Base-by-base conservation (phyloP, 352 stramenopile genomes). In the Phytopythium ostracodes region DNA sequence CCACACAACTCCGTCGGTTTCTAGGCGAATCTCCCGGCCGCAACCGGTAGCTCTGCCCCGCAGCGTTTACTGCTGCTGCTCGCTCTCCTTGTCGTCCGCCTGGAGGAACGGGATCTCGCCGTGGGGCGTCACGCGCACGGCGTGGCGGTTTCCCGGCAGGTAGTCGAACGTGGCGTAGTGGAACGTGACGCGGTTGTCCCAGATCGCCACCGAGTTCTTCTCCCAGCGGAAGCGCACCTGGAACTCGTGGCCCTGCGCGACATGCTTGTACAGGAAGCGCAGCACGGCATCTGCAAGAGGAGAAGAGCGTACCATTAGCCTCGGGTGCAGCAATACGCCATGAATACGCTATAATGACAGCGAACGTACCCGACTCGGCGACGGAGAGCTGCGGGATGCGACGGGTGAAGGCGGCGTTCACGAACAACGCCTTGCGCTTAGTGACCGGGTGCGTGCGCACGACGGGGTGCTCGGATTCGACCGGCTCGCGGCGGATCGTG, bases 111-210 rank as follows among this genome's bases (percentile, higher is more conserved):
- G 71, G 29, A 73, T 65, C 60, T 78, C 71, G 6, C 68, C 71
- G 17, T 78, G 68, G 6, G 60, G 44, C 1, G 67, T 79, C 20
- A 79, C 71, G 22, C 71, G 71, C 40, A 67, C 60, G 11, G 68
- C 71, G 51, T 72, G 69, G 49, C 68, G 65, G 58, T 72, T 79
- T 54, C 68, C 68, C 18, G 71, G 71, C 2, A 79, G 57, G 47
- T 74, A 76, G 55, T 79, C 71, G 25, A 79, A 79, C 0, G 71
- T 79, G 29, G 62, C 71, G 27, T 59, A 68, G 65, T 79, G 71
- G 47, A 49, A 64, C 25, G 71, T 75, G 3, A 62, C 27, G 47
- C 70, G 67, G 64, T 77, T 77, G 58, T 76, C 66, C 70, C 70
- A 77, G 40, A 77, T 55, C 20, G 64, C 70, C 14, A 77, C 60